phyloP scores from a whole-genome alignment of 345 rosid species.

The Geranium brycei region DNA sequence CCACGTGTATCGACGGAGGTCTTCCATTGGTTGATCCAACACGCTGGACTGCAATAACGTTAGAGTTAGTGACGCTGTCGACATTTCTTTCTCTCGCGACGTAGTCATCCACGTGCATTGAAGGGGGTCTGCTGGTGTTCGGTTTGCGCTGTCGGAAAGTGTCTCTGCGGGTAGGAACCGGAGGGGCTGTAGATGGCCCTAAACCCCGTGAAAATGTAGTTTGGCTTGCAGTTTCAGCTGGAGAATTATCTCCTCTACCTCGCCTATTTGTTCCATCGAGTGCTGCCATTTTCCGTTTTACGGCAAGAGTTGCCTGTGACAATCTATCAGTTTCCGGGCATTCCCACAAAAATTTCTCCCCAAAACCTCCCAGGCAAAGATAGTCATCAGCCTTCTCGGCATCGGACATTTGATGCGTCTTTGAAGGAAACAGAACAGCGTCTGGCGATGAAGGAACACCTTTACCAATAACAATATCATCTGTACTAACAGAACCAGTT shows the following conservation, averaged over 20 bases:
- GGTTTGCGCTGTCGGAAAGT: conserved; percentile 88
- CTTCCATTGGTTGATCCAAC: conserved; percentile 85
- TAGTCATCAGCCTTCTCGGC: conserved; percentile 35
- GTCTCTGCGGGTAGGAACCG: conserved; percentile 73
- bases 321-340: conserved; percentile 93
- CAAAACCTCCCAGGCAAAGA: conserved; percentile 50
- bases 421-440: conserved; percentile 25
- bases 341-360: conserved; percentile 74
- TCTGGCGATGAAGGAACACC: conserved; percentile 13
- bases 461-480: conserved; percentile 27
- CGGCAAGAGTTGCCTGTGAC: conserved; percentile 42
- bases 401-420: conserved; percentile 27
- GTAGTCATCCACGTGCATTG: conserved; percentile 99
- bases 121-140: conserved; percentile 95
- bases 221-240: conserved; percentile 44
- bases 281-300: conserved; percentile 58
- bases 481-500: conserved; percentile 26
- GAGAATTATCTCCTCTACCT: conserved; percentile 54
- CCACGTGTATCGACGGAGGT: conserved; percentile 99
- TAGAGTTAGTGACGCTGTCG: conserved; percentile 61
- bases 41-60: conserved; percentile 68
- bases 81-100: conserved; percentile 90
- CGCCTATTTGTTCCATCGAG: conserved; percentile 61
- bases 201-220: conserved; percentile 51
- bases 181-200: conserved; percentile 45